phyloP scores from a whole-genome alignment of 805 yeast species.

The Schwanniomyces polymorphus region DNA sequence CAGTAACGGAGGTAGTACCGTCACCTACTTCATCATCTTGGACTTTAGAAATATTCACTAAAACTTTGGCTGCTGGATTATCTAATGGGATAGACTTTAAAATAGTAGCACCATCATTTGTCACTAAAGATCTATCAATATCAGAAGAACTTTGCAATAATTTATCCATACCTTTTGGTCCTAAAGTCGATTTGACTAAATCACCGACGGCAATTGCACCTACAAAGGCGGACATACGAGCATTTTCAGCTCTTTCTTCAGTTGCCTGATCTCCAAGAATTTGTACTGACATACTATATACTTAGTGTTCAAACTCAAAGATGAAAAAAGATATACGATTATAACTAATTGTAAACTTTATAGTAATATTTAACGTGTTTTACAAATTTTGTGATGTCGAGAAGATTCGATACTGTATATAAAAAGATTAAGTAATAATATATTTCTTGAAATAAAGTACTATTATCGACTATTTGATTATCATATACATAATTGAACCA shows the following conservation, averaged over 20 bases:
- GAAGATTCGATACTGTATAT: not conserved
- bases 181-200: slow-evolving; percentile 87
- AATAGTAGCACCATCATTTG: slow-evolving; percentile 98
- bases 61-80: slow-evolving; percentile 95
- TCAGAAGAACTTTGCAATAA: slow-evolving; percentile 83
- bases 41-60: slow-evolving; percentile 91
- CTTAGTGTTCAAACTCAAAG: not conserved
- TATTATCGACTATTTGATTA: no score
- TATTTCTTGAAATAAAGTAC: no score
- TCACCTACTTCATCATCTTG: slow-evolving; percentile 99
- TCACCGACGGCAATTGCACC: slow-evolving; percentile 99
- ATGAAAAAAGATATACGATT: not conserved
- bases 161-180: slow-evolving; percentile 99
- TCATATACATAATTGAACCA: no score
- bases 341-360: not conserved
- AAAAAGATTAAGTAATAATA: not conserved
- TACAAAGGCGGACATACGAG: slow-evolving; percentile 94
- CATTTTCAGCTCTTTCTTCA: slow-evolving; percentile 97
- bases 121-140: slow-evolving; percentile 68
- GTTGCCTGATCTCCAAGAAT: slow-evolving; percentile 97
- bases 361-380: not conserved
- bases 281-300: slow-evolving; percentile 64
- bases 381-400: not conserved
- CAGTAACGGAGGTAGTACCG: slow-evolving; percentile 95
- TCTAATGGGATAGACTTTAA: slow-evolving; percentile 91